Evolutionary conservation across 306 rosid species (phyloP), one percentile per base, ranked within the genome.

Genomic region (Herpetospermum pedunculosum): DNA sequence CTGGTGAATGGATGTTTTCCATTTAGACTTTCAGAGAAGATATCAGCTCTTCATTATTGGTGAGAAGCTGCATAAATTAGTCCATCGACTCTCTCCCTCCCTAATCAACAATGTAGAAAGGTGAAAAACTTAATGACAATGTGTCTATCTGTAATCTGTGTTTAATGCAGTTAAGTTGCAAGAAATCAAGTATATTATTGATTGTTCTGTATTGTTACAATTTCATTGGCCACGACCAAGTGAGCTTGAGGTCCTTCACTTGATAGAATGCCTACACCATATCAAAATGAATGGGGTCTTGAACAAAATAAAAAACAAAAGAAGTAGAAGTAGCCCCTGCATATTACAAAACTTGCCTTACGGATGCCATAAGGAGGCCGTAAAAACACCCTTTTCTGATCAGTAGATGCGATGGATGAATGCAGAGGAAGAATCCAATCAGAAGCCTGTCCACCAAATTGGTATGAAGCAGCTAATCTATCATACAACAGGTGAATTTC

Each of bases 401-500:
- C 94, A 52, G 71, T 82, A 70, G 98, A 85, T 55, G 92, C 88
- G 62, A 93, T 80, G 0, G 90, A 83, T 49, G 97, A 93, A 85
- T 93, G 98, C 72, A 93, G 80, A 14, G 97, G 96, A 81, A 90
- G 89, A 81, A 93, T 80, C 98, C 98, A 93, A 70, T 91, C 96
- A 70, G 97, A 86, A 85, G 97, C 88, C 23, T 77, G 88, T 76
- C 97, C 94, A 74, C 97, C 92, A 83, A 93, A 93, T 74, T 84
- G 94, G 80, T 86, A 87, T 25, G 97, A 90, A 53, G 88, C 92
- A 57, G 82, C 83, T 80, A 93, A 83, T 83, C 85, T 93, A 73
- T 93, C 96, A 44, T 80, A 82, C 74, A 93, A 84, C 38, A 78
- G 48, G 84, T 87, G 80, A 77, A 93, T 93, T 85, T 93, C 98